phyloP scores from a whole-genome alignment of 2,329 filamentous ascomycete genomes.

The Hypoxylon sp. region DNA sequence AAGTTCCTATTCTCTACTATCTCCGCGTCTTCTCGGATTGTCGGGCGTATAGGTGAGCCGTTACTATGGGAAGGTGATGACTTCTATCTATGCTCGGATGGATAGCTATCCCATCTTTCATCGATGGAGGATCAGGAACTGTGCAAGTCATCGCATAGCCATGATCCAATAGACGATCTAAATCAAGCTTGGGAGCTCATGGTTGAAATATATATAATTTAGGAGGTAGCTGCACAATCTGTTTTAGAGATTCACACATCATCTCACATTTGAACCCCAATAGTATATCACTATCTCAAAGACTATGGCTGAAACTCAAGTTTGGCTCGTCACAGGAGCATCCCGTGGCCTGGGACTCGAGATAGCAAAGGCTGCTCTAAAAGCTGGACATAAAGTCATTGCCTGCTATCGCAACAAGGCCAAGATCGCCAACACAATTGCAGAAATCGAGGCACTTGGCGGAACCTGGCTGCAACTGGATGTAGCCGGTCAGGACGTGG shows the following conservation, averaged over 20 bases:
- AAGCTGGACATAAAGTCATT: slow-evolving; percentile 47
- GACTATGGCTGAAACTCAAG: slow-evolving; percentile 42
- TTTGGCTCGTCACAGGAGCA: slow-evolving; percentile 50
- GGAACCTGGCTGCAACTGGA: slow-evolving; percentile 47
- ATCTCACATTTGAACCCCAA: not conserved
- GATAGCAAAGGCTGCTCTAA: slow-evolving; percentile 44
- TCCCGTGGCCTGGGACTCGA: slow-evolving; percentile 47
- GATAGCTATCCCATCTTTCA: slow-evolving; percentile 1
- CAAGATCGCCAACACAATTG: slow-evolving; percentile 31
- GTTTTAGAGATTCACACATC: not conserved
- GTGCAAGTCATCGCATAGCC: not conserved
- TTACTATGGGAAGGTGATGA: not conserved
- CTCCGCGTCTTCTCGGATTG: not conserved
- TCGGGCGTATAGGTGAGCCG: not conserved
- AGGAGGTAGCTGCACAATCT: not conserved
- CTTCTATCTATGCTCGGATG: not conserved
- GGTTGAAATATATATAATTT: not conserved
- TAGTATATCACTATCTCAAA: slow-evolving; percentile 4
- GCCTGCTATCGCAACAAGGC: slow-evolving; percentile 46
- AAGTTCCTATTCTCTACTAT: not conserved
- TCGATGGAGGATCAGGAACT: not conserved
- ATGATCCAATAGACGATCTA: not conserved
- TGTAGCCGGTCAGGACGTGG: slow-evolving; percentile 42
- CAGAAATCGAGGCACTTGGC: slow-evolving; percentile 46
- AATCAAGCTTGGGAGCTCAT: not conserved